A percentile compares a stretch with the other conserved stretches of the same genome.
phyloP scores from a whole-genome alignment of 139 green algal genomes.

The Tetraselmis striata region DNA sequence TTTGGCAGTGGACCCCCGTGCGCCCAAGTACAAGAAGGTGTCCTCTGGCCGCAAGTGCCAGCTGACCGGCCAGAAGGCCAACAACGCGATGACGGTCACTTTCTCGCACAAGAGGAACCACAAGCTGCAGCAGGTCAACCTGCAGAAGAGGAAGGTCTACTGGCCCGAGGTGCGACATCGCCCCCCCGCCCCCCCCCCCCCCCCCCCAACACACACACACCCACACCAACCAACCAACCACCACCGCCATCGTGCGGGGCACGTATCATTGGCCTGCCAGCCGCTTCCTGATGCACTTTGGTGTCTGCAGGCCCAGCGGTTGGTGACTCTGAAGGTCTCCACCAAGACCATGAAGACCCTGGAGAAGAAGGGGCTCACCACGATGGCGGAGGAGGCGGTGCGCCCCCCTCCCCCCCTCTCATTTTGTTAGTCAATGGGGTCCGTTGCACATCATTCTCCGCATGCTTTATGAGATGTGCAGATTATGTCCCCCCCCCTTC shows the following conservation, averaged over 20 bases:
- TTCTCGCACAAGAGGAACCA: slow-evolving; percentile 98
- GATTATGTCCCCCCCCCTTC: too few relatives aligned
- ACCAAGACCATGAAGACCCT: slow-evolving; percentile 73
- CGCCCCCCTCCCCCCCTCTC: not conserved
- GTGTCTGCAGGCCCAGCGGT: slow-evolving; percentile 53
- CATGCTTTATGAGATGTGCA: too few relatives aligned
- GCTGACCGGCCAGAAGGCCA: slow-evolving; percentile 87
- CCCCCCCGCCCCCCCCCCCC: too few relatives aligned
- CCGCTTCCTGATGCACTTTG: too few relatives aligned
- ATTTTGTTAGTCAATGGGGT: not conserved
- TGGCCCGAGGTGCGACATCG: slow-evolving; percentile 38
- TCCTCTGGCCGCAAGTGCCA: slow-evolving; percentile 56
- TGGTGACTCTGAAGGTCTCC: slow-evolving; percentile 70
- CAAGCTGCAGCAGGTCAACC: slow-evolving; percentile 92
- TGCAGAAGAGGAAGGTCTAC: slow-evolving; percentile 69
- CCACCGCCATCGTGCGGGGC: too few relatives aligned
- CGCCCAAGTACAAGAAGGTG: not conserved
- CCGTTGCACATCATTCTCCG: too few relatives aligned
- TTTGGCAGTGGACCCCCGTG: not conserved
- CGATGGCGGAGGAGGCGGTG: slow-evolving; percentile 77
- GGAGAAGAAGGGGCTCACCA: slow-evolving; percentile 84
- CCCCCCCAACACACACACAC: too few relatives aligned
- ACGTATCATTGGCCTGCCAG: not conserved
- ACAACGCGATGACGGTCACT: slow-evolving; percentile 94
- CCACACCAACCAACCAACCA: too few relatives aligned